Evolutionary conservation across 2,329 filamentous ascomycete species (phyloP).

Genomic region (Xylaria sp.): DNA sequence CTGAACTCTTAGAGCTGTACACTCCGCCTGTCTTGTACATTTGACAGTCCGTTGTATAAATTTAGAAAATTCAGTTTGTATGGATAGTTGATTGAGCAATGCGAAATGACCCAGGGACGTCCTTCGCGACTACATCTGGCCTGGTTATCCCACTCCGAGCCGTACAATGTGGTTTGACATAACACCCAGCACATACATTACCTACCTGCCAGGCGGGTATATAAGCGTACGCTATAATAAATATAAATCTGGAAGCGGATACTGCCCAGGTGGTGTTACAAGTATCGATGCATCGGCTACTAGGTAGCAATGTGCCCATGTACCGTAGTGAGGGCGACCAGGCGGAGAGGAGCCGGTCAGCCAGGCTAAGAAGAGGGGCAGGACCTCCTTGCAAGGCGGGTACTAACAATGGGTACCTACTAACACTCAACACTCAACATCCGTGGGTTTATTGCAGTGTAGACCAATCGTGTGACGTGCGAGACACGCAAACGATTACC

Average conservation of each 20-base stretch:
- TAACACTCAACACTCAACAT: too few species aligned
- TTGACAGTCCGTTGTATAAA: slow-evolving; percentile 1
- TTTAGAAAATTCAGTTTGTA: not conserved
- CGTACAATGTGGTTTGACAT: not conserved
- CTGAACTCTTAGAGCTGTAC: not conserved
- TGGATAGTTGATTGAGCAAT: not conserved
- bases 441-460: too few species aligned
- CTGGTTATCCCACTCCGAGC: not conserved
- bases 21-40: not conserved
- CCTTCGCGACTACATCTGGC: not conserved
- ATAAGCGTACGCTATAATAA: too few species aligned
- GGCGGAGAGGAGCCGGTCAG: too few species aligned
- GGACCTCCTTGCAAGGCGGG: slow-evolving; percentile 14
- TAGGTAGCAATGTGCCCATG: too few species aligned
- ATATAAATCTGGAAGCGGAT: too few species aligned
- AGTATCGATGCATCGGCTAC: too few species aligned
- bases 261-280: too few species aligned
- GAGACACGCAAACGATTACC: too few species aligned
- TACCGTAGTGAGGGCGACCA: too few species aligned
- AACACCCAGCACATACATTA: too few species aligned
- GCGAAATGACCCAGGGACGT: not conserved
- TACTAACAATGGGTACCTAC: slow-evolving; percentile 2
- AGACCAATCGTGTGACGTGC: slow-evolving; percentile 10
- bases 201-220: too few species aligned
- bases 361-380: slow-evolving; percentile 2